Evolutionary conservation across 225 moss, liverwort and hornwort genomes (phyloP), one percentile per base, ranked within the genome.

Genomic region (Marchantia polymorpha): DNA sequence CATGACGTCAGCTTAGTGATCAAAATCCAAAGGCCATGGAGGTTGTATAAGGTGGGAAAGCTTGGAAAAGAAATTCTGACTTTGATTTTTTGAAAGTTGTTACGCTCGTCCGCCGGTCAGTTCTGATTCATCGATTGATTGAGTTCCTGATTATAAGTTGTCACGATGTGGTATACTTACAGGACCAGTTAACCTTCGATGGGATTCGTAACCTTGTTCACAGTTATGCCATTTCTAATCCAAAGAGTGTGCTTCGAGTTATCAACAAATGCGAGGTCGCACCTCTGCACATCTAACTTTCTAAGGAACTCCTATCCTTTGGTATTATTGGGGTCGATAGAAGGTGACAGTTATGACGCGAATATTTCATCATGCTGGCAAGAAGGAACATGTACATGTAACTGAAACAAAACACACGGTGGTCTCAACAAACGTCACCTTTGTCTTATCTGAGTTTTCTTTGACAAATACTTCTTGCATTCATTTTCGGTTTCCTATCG

Each of bases 21-120:
- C 72, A 83, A 69, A 53, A 83, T 86, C 65, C 83, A 88, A 74
- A 77, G 79, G 11, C 72, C 31, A 31, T 88, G 88, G 85, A 83
- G 67, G 15, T 69, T 59, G 19, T 74, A 68, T 30, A 15, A 69
- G 81, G 85, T 85, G 52, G n/a, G 47, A 17, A 26, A 59, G 27
- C 10, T 82, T 61, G 1, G 10, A 52, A 11, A 39, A 5, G 2
- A 2, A 39, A 39, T 39, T 39, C 39, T 5, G 39, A 39, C 39
- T 39, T 39, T 39, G 68, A 12, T 61, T 11, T 49, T 25, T 31
- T 67, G 65, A 19, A 47, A 11, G 22, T 60, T 14, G 19, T 39
- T 71, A 26, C 25, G 9, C 67, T 65, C 27, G n/a, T 13, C 23
- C 50, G 5, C 8, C 10, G 17, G 14, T 60, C 54, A 14, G 26